Percentiles rank a stretch among this genome's conserved stretches.
Conservation (phyloP, 1,284 basidiomycete genomes). For the Porodaedalea pini region DNA sequence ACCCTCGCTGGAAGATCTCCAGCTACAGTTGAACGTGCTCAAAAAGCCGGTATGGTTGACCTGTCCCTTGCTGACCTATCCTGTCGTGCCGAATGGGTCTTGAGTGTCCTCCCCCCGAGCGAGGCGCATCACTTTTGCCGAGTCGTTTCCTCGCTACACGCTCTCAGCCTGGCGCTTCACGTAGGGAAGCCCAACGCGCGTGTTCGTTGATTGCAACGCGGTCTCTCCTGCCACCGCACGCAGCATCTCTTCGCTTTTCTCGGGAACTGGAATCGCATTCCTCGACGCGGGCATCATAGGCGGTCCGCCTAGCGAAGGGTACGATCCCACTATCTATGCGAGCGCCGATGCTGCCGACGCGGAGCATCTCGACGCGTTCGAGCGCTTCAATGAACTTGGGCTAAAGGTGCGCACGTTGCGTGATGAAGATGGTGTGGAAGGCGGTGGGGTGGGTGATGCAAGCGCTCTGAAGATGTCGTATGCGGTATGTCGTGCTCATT, state of each 20-base stretch:
- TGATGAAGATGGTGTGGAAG: constrained; percentile 32
- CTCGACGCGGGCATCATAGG: constrained; percentile 60
- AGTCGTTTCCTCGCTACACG: constrained; percentile 36
- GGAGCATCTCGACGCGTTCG: constrained; percentile 41
- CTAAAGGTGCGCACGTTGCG: constrained; percentile 43
- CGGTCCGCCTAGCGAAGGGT: constrained; percentile 45
- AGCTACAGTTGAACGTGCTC: constrained; percentile 43
- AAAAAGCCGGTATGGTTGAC: constrained; percentile 51
- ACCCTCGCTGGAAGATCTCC: constrained; percentile 48
- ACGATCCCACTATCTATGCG: constrained; percentile 54
- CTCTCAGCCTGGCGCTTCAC: constrained; percentile 14
- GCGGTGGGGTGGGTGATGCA: constrained; percentile 51
- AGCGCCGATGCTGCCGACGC: constrained; percentile 38
- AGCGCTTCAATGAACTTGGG: constrained; percentile 39
- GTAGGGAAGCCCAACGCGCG: no score
- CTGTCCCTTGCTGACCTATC: constrained; percentile 44
- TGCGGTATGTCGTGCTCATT: constrained; percentile 66
- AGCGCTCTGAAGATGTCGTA: no score
- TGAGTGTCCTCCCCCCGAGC: constrained; percentile 57
- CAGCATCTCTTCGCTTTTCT: constrained; percentile 21
- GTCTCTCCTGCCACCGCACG: background rate
- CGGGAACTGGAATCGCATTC: constrained; percentile 42
- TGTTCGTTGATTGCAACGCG: no score
- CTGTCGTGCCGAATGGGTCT: constrained; percentile 40
- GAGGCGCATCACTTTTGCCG: constrained; percentile 49